phyloP scores from a whole-genome alignment of 257 asterid species.

The Plectranthus barbatus region DNA sequence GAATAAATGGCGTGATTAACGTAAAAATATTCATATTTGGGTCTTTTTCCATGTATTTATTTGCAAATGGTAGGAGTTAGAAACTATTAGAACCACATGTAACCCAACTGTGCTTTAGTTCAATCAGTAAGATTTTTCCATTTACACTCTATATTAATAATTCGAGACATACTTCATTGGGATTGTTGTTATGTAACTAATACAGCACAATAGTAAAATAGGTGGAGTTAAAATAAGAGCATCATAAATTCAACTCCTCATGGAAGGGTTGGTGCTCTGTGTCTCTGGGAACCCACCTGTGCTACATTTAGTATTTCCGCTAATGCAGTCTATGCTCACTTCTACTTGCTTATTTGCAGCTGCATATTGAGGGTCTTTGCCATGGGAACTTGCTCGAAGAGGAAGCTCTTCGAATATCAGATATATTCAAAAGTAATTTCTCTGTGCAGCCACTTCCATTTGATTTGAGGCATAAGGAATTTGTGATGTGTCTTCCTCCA shows the following conservation, averaged over 20 bases:
- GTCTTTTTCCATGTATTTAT: too few species aligned
- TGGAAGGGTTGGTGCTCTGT: too few species aligned
- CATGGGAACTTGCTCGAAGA: constrained; percentile 93
- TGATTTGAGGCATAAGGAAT: constrained; percentile 77
- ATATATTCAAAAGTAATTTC: constrained; percentile 57
- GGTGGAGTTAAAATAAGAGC: too few species aligned
- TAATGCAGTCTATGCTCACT: constrained; percentile 1
- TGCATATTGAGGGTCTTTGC: constrained; percentile 90
- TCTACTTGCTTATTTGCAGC: constrained; percentile 36
- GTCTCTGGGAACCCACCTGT: not conserved
- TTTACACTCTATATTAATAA: too few species aligned
- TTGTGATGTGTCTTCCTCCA: constrained; percentile 69
- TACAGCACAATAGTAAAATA: too few species aligned
- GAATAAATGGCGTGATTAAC: not conserved
- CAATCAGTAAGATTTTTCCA: too few species aligned
- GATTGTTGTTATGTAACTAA: not conserved
- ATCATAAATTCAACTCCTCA: too few species aligned
- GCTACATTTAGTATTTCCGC: not conserved
- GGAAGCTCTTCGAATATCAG: constrained; percentile 62
- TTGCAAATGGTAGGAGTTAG: too few species aligned
- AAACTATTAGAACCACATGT: too few species aligned
- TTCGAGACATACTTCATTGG: too few species aligned
- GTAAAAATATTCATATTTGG: too few species aligned
- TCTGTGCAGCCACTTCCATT: constrained; percentile 57
- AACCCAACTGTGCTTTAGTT: too few species aligned